Evolutionary conservation across 2,329 filamentous ascomycete genomes (phyloP).

Genomic region (Claviceps sp.): DNA sequence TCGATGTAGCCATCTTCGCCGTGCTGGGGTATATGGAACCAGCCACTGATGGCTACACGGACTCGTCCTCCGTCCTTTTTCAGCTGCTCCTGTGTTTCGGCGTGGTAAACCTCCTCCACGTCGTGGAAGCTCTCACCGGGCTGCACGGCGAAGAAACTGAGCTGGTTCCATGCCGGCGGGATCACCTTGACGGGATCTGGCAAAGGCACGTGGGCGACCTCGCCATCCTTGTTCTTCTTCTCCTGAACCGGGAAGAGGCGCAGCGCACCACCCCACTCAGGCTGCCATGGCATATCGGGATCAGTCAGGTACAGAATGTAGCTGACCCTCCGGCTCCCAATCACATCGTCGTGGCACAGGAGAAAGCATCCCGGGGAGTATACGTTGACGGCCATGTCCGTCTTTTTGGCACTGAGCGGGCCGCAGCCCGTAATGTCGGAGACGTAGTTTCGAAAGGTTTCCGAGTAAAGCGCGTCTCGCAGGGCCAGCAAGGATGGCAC

Average conservation of each 20-base stretch:
- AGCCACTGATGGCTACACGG: slow-evolving; percentile 95
- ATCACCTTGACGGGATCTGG: slow-evolving; percentile 72
- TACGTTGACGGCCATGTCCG: slow-evolving; percentile 98
- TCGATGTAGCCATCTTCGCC: slow-evolving; percentile 86
- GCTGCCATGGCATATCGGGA: slow-evolving; percentile 79
- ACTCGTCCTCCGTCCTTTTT: slow-evolving; percentile 61
- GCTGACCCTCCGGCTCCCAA: slow-evolving; percentile 88
- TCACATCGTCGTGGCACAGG: slow-evolving; percentile 95
- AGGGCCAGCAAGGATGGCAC: slow-evolving; percentile 80
- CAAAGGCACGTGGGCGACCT: slow-evolving; percentile 64
- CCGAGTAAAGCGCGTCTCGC: slow-evolving; percentile 90
- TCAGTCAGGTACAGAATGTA: slow-evolving; percentile 95
- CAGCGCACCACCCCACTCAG: slow-evolving; percentile 85
- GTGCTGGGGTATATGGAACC: slow-evolving; percentile 95
- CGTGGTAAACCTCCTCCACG: slow-evolving; percentile 90
- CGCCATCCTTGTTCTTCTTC: slow-evolving; percentile 49
- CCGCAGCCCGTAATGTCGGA: slow-evolving; percentile 77
- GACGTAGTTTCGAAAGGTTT: slow-evolving; percentile 77
- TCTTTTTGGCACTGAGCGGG: slow-evolving; percentile 80
- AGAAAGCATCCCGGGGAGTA: slow-evolving; percentile 95
- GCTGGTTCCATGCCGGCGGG: slow-evolving; percentile 90
- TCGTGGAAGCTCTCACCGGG: slow-evolving; percentile 99
- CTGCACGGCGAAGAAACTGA: slow-evolving; percentile 96
- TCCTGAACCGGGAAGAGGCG: slow-evolving; percentile 66
- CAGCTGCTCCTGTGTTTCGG: slow-evolving; percentile 43